phyloP scores from a whole-genome alignment of 2,329 filamentous ascomycete species.

The Curvularia sp. region DNA sequence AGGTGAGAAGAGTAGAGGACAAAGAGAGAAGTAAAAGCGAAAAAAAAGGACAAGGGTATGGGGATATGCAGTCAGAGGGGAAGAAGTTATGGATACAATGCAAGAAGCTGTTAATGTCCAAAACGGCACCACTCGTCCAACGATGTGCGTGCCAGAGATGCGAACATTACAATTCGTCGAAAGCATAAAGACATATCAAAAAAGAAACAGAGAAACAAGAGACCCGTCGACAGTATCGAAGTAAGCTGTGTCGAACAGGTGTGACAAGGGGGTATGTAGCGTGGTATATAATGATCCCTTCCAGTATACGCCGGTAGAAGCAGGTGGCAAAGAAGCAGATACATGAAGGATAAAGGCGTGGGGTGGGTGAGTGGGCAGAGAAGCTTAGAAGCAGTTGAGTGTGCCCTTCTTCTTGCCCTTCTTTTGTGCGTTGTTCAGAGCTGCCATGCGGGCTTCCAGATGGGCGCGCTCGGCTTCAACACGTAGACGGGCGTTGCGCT shows the following conservation, averaged over 20 bases:
- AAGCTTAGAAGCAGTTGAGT: constrained; percentile 89
- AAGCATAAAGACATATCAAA: constrained; percentile 34
- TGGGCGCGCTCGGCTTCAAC: constrained; percentile 88
- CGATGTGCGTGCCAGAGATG: constrained; percentile 21
- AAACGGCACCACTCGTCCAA: constrained; percentile 17
- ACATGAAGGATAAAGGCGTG: constrained; percentile 25
- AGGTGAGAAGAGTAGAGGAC: constrained; percentile 4
- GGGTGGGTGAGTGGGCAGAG: constrained; percentile 11
- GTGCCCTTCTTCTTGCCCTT: constrained; percentile 96
- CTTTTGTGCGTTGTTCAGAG: constrained; percentile 83
- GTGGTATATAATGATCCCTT: constrained; percentile 38
- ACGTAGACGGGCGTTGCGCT: constrained; percentile 88
- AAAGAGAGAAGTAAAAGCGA: neutral
- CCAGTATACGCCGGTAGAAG: constrained; percentile 33
- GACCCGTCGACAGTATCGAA: constrained; percentile 10
- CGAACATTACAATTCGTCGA: constrained; percentile 32
- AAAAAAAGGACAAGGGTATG: neutral
- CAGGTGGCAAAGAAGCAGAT: constrained; percentile 31
- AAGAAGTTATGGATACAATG: neutral
- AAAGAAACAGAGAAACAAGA: constrained; percentile 12
- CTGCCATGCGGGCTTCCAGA: constrained; percentile 81
- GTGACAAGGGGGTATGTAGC: constrained; percentile 34
- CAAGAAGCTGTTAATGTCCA: constrained; percentile 12
- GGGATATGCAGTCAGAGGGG: neutral
- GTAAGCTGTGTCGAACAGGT: constrained; percentile 14